phyloP scores from a whole-genome alignment of 2,329 filamentous ascomycete species.

The Curvularia verruculosa region DNA sequence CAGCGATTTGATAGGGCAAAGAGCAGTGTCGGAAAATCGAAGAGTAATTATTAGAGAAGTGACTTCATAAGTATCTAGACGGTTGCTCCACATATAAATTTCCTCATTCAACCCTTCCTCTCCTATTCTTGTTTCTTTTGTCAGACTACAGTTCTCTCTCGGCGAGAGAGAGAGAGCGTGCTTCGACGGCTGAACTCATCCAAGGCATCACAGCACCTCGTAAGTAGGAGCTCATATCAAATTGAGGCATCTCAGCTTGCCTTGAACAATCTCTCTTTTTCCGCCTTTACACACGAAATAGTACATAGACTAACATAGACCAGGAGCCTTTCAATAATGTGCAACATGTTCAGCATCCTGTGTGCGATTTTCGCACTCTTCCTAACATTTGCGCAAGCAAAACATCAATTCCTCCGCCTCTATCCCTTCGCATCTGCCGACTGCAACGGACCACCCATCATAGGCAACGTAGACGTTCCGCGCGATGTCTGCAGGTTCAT shows the following conservation, averaged over 20 bases:
- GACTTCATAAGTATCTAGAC: not conserved
- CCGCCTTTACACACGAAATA: not conserved
- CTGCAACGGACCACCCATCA: slow-evolving; percentile 25
- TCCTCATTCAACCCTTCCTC: not conserved
- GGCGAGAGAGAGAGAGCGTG: not conserved
- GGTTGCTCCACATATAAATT: not conserved
- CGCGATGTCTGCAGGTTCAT: slow-evolving; percentile 26
- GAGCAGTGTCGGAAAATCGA: not conserved
- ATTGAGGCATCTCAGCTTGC: not conserved
- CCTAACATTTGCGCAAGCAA: slow-evolving; percentile 20
- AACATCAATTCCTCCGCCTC: slow-evolving; percentile 22
- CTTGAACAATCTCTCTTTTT: not conserved
- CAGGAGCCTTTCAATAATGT: slow-evolving; percentile 14
- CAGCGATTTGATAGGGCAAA: not conserved
- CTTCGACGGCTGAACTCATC: not conserved
- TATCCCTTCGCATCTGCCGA: slow-evolving; percentile 21
- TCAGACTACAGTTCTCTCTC: not conserved
- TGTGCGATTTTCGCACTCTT: slow-evolving; percentile 24
- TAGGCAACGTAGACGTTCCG: slow-evolving; percentile 26
- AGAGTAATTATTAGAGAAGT: not conserved
- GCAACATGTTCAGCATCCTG: slow-evolving; percentile 16
- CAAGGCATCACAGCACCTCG: not conserved
- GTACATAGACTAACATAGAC: not conserved
- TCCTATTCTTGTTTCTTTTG: not conserved
- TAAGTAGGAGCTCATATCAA: not conserved